Conservation (phyloP, 164 flowering plant genomes). For the Buxus sempervirens region DNA sequence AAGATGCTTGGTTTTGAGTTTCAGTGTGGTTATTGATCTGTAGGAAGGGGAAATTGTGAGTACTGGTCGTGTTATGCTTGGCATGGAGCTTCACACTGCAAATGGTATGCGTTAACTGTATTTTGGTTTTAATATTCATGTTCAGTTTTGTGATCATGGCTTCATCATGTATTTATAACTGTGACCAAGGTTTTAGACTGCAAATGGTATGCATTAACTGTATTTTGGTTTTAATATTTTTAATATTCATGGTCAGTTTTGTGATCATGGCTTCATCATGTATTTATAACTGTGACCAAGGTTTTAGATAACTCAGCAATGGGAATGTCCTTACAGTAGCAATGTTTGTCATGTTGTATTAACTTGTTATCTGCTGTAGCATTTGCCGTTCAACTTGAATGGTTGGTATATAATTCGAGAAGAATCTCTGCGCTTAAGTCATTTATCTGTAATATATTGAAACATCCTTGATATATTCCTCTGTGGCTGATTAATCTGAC, state of each 20-base stretch:
- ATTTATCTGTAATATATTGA: no score
- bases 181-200: background rate
- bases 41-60: constrained; percentile 60
- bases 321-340: no score
- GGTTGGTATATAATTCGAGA: no score
- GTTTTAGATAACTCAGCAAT: no score
- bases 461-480: no score
- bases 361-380: no score
- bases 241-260: background rate
- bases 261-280: background rate
- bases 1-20: background rate
- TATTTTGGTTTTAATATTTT: background rate
- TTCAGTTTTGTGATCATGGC: background rate
- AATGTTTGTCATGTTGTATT: no score
- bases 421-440: no score
- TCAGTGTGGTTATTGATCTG: constrained; percentile 7
- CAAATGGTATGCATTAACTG: constrained; percentile 34
- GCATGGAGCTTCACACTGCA: constrained; percentile 32
- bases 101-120: constrained; percentile 33
- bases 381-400: no score
- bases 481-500: no score
- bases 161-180: background rate
- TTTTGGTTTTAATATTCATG: background rate
- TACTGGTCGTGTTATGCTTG: constrained; percentile 27
- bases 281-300: no score